These are phyloP conservation scores for Aspergillus sclerotialis DNA, from an alignment of 2,329 filamentous ascomycete genomes.

Conservation along the genomic window DNA sequence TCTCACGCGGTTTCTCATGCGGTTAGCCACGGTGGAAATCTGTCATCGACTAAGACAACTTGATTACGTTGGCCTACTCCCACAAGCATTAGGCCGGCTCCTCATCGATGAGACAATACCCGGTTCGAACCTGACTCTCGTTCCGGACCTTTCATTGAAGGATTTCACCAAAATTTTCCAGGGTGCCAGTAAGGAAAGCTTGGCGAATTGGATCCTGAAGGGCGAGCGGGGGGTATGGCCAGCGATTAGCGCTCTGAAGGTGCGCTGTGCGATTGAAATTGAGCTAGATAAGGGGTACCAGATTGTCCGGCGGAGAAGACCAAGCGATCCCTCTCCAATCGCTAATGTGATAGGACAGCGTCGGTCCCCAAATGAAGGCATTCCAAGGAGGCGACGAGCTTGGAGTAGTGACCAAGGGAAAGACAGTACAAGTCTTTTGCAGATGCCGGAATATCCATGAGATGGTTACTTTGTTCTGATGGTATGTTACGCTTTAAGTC, in stretches of 20 bases:
- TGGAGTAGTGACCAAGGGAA: slow-evolving; percentile 13
- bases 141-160: slow-evolving; percentile 64
- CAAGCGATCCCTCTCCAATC: slow-evolving; percentile 18
- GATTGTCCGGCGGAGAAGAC: slow-evolving; percentile 52
- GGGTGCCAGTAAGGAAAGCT: slow-evolving; percentile 65
- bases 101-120: slow-evolving; percentile 77
- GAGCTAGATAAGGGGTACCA: slow-evolving; percentile 84
- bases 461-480: slow-evolving; percentile 2
- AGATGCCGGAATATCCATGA: slow-evolving; percentile 9
- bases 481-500: not conserved
- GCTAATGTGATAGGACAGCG: slow-evolving; percentile 5
- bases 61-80: slow-evolving; percentile 68
- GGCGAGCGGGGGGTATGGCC: slow-evolving; percentile 91
- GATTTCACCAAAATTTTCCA: slow-evolving; percentile 79
- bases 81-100: slow-evolving; percentile 63
- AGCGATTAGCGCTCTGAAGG: slow-evolving; percentile 70
- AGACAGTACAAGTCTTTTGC: slow-evolving; percentile 8
- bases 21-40: slow-evolving; percentile 68
- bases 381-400: slow-evolving; percentile 17
- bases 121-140: slow-evolving; percentile 69
- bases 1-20: slow-evolving; percentile 50
- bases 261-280: slow-evolving; percentile 78
- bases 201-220: slow-evolving; percentile 78
- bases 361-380: slow-evolving; percentile 22
- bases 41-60: slow-evolving; percentile 75